Base-by-base conservation (phyloP, 2,329 filamentous ascomycete genomes). In the Penicillium occitanis region DNA sequence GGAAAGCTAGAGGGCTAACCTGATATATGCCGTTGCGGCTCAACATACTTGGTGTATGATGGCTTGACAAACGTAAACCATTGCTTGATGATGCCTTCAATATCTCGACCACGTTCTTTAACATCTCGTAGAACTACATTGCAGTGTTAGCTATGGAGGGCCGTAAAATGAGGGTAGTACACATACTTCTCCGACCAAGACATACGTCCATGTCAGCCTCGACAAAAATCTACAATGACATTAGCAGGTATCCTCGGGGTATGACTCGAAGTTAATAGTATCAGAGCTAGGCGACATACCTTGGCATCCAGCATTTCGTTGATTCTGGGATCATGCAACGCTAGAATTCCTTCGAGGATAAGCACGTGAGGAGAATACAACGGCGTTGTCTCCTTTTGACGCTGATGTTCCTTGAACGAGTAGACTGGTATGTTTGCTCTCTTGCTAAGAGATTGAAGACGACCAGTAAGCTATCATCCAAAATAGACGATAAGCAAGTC, bases 21-120 rank as follows among this genome's bases (percentile, higher is more conserved):
- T 71, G 93, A 93, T 58, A 94, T 89, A 71, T 93, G 90, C 64
- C 93, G 86, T 77, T 99, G 95, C 40, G 95, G 95, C 69, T 96
- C 90, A 65, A 99, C 95, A 74, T 87, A 98, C 84, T 90, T 92
- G 77, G 94, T 91, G 73, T 96, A 98, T 74, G 98, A 98, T 2
- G 95, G 95, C 79, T 99, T 99, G 51, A 99, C 95, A 75, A 91
- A 99, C 11, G 82, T 83, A 76, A 98, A 97, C 95, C 95, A 99
- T 77, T 99, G 95, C 79, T 98, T 98, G 77, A 99, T 93, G 73
- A 93, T 94, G 48, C 95, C 95, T 75, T 97, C 91, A 65, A 98
- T 91, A 73, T 97, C 94, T 74, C 95, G 87, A 2, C 91, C 94
- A 73, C 95, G 88, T 73, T 97, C 92, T 72, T 88, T 88, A 25